Evolutionary conservation across 768 basidiomycete species (phyloP), one percentile per base, ranked within the genome.

Genomic region (Lentinus brumalis): DNA sequence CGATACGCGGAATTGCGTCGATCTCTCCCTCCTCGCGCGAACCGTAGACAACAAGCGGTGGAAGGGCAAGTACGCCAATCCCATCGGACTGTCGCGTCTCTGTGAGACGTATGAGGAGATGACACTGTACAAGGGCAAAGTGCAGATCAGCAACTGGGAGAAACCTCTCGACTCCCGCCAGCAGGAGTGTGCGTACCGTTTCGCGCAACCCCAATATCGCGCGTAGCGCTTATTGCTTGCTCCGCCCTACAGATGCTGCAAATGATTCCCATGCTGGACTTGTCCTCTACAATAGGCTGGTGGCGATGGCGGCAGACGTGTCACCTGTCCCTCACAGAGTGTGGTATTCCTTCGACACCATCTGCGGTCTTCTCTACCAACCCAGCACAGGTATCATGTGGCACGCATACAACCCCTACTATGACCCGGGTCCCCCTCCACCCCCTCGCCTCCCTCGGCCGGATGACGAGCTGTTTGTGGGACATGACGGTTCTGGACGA

Each of bases 81-180:
- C 80, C 10, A 79, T 93, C 40, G 87, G 89, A 16, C 79, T 92
- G 9, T 79, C 88, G 30, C 80, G 86, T 16, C 78, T 93, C 0
- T 75, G 86, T n/a, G 84, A 86, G 64, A 73, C 74, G 1, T 93
- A 92, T 57, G 77, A 86, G 60, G 75, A 79, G 41, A 75, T 78
- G 12, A 67, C 74, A 0, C 71, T 93, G 29, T 55, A 67, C 2
- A 93, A 93, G 67, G 87, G 86, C 3, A 84, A 71, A 61, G 74
- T 81, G n/a, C 81, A 80, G 32, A 79, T 81, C 31, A 89, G 86
- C 67, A 87, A 93, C 66, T 93, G 91, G 91, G 87, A 91, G 68
- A 71, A 56, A 5, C 3, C 26, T 16, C 76, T 93, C 10, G 74
- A 71, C 45, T 16, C 50, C 4, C 51, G 60, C 5, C 87, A 91